These are phyloP conservation scores for Nigrograna mackinnonii DNA, from an alignment of 2,329 filamentous ascomycete genomes.

Conservation along the genomic window DNA sequence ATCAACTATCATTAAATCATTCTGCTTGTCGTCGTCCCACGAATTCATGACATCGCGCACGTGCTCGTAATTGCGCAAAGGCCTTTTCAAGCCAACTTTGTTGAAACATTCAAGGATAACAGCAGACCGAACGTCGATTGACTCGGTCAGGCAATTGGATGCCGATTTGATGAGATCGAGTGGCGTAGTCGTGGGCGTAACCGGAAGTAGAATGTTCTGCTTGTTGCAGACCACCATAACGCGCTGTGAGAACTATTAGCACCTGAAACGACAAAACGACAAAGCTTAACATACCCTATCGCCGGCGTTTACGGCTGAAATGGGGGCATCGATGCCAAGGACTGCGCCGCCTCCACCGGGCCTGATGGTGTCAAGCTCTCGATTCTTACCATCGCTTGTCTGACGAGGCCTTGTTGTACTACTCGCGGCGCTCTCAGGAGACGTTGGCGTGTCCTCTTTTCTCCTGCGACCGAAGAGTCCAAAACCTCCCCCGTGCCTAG, in stretches of 20 bases:
- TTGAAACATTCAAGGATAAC: constrained; percentile 79
- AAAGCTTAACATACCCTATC: constrained; percentile 70
- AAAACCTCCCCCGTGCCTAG: constrained; percentile 31
- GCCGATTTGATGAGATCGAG: constrained; percentile 73
- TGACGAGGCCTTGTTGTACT: constrained; percentile 22
- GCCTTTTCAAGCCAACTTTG: constrained; percentile 77
- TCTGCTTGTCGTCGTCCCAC: constrained; percentile 83
- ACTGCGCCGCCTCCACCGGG: constrained; percentile 52
- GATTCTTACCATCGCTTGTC: constrained; percentile 21
- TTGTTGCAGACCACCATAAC: constrained; percentile 75
- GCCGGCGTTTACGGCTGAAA: constrained; percentile 78
- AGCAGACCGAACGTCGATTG: constrained; percentile 66
- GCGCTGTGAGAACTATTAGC: constrained; percentile 49
- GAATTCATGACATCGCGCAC: constrained; percentile 89
- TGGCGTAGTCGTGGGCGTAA: constrained; percentile 74
- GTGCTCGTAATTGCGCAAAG: constrained; percentile 82
- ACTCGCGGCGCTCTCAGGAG: constrained; percentile 20
- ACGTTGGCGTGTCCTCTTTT: constrained; percentile 32
- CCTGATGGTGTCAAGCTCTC: constrained; percentile 39
- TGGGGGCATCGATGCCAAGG: constrained; percentile 72
- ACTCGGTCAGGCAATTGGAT: constrained; percentile 63
- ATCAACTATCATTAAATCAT: constrained; percentile 70
- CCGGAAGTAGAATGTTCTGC: constrained; percentile 69
- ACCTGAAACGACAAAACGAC: not conserved
- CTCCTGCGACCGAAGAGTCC: constrained; percentile 34